Conservation (phyloP, 495 filamentous ascomycete genomes). For the Lophiotrema nucula region DNA sequence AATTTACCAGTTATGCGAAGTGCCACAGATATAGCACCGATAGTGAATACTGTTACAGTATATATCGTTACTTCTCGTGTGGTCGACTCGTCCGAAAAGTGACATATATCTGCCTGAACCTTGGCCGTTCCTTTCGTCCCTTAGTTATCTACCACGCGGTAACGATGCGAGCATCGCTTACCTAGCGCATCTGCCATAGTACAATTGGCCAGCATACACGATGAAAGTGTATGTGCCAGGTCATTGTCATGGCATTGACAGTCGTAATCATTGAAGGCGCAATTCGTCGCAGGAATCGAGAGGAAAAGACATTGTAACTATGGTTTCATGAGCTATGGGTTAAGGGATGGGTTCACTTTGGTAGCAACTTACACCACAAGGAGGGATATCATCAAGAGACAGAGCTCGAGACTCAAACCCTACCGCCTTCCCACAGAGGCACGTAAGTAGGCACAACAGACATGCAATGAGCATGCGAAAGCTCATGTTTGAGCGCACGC, state of each 20-base stretch:
- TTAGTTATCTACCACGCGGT: neutral
- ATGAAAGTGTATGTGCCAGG: neutral
- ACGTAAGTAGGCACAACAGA: too few relatives aligned
- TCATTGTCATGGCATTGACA: conserved; percentile 6
- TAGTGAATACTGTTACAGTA: neutral
- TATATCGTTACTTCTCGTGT: neutral
- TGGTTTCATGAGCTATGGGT: neutral
- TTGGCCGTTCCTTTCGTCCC: neutral
- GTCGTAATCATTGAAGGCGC: neutral
- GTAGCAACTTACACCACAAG: neutral
- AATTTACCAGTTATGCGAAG: conserved; percentile 4
- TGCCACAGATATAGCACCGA: conserved; percentile 2
- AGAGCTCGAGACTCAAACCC: too few relatives aligned
- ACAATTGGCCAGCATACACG: conserved; percentile 13
- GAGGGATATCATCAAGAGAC: neutral
- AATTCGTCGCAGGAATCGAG: neutral
- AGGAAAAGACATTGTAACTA: conserved; percentile 11
- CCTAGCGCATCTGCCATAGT: conserved; percentile 12
- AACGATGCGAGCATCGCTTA: neutral
- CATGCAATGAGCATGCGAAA: too few relatives aligned
- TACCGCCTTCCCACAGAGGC: too few relatives aligned
- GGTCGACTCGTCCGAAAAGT: neutral
- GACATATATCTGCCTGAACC: conserved; percentile 10
- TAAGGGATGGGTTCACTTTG: neutral
- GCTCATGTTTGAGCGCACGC: too few relatives aligned